Conservation (phyloP, 805 yeast species). For the Saccharomyces paradoxus region DNA sequence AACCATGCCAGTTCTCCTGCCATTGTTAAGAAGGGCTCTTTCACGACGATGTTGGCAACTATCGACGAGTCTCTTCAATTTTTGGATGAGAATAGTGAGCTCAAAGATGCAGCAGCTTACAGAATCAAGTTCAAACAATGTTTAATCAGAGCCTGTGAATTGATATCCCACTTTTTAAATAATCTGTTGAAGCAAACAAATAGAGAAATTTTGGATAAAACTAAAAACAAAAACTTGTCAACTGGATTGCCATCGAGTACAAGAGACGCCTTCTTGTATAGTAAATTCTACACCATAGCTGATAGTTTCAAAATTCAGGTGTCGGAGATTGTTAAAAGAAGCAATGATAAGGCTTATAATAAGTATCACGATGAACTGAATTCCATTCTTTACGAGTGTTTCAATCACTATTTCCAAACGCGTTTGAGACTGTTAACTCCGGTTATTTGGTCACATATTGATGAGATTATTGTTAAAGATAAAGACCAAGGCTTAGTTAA, state of each 20-base stretch:
- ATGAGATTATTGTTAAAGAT: slow-evolving; percentile 18
- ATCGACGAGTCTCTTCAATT: slow-evolving; percentile 64
- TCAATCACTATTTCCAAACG: slow-evolving; percentile 50
- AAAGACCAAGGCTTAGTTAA: slow-evolving; percentile 39
- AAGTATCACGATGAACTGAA: slow-evolving; percentile 57
- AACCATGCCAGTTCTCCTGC: slow-evolving; percentile 59
- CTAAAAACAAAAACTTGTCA: slow-evolving; percentile 13
- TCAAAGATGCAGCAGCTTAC: slow-evolving; percentile 63
- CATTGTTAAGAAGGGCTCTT: slow-evolving; percentile 52
- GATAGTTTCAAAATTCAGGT: slow-evolving; percentile 32
- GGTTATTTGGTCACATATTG: slow-evolving; percentile 34
- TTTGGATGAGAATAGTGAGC: slow-evolving; percentile 45
- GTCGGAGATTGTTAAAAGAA: slow-evolving; percentile 33
- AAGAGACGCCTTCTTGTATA: slow-evolving; percentile 57
- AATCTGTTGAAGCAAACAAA: slow-evolving; percentile 31
- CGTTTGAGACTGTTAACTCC: slow-evolving; percentile 44
- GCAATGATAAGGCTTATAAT: slow-evolving; percentile 27
- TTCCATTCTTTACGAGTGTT: slow-evolving; percentile 45
- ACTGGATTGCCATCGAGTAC: slow-evolving; percentile 30
- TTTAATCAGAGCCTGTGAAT: slow-evolving; percentile 67
- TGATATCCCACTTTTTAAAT: slow-evolving; percentile 60
- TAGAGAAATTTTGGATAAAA: slow-evolving; percentile 25
- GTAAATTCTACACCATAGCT: slow-evolving; percentile 47
- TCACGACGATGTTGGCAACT: slow-evolving; percentile 44
- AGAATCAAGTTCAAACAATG: slow-evolving; percentile 72